Percentiles rank a stretch among this genome's conserved stretches.
Conservation (phyloP, 2,329 filamentous ascomycete species). For the Gaeumannomyces sp. region DNA sequence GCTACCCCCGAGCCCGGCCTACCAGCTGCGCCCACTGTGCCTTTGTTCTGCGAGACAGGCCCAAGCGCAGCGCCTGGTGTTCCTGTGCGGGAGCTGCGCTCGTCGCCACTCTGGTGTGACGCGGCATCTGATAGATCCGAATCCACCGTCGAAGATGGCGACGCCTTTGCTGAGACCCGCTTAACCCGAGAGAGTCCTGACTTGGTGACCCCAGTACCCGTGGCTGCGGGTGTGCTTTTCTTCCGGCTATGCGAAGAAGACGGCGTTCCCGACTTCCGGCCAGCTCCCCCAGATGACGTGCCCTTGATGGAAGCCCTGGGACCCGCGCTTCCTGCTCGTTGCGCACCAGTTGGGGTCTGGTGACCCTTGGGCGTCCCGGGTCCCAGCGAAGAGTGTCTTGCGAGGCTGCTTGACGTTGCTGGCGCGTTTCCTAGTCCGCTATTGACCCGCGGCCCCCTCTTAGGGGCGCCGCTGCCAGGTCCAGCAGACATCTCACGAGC, state of each 20-base stretch:
- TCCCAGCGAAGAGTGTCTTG: slow-evolving; percentile 56
- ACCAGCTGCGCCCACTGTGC: slow-evolving; percentile 1
- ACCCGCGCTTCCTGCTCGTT: slow-evolving; percentile 50
- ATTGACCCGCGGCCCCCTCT: slow-evolving; percentile 45
- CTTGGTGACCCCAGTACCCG: slow-evolving; percentile 34
- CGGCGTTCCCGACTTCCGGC: slow-evolving; percentile 43
- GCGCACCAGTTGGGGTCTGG: slow-evolving; percentile 21
- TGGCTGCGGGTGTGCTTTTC: slow-evolving; percentile 34
- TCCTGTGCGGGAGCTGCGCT: slow-evolving; percentile 39
- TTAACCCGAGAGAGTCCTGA: slow-evolving; percentile 59
- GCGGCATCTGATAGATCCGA: slow-evolving; percentile 61
- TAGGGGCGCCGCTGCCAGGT: slow-evolving; percentile 41
- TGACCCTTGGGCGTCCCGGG: slow-evolving; percentile 54
- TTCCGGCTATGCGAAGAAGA: slow-evolving; percentile 35
- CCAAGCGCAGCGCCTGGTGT: slow-evolving; percentile 22
- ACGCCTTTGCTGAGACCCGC: slow-evolving; percentile 49
- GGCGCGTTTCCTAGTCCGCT: slow-evolving; percentile 41
- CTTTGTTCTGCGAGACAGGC: slow-evolving; percentile 6
- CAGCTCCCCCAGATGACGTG: slow-evolving; percentile 26
- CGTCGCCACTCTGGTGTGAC: slow-evolving; percentile 43
- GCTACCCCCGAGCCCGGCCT: slow-evolving; percentile 3
- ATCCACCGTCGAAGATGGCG: slow-evolving; percentile 56
- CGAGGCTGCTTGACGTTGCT: slow-evolving; percentile 50
- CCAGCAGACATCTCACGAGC: slow-evolving; percentile 53
- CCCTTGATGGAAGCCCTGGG: slow-evolving; percentile 47